Evolutionary conservation across 768 basidiomycete genomes (phyloP).

Genomic region (Coprinellus micaceus): DNA sequence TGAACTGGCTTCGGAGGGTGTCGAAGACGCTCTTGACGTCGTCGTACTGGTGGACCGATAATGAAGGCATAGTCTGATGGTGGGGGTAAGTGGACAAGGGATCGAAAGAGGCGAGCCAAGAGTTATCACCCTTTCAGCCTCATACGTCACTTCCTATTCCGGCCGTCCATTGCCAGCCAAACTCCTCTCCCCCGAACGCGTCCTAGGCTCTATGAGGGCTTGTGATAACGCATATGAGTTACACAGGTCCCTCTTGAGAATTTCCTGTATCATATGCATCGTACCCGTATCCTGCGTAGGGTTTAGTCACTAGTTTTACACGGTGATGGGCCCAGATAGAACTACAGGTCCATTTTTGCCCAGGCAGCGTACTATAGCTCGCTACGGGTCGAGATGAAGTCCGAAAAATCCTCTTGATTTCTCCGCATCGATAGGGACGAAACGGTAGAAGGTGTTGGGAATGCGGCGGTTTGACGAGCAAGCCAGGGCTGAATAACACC

Average conservation of each 20-base stretch:
- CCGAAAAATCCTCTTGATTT: neutral
- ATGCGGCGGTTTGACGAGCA: neutral
- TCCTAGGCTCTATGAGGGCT: neutral
- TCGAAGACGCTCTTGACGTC: conserved; percentile 52
- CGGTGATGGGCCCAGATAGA: neutral
- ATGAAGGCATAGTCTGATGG: conserved; percentile 36
- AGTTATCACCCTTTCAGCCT: conserved; percentile 6
- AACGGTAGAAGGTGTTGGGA: neutral
- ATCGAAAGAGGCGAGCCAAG: neutral
- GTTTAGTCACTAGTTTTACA: neutral
- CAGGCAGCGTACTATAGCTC: neutral
- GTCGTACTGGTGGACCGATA: conserved; percentile 39
- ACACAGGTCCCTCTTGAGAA: no score
- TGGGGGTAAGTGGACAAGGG: conserved; percentile 10
- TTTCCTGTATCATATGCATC: no score
- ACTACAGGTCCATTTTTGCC: neutral
- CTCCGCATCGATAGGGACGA: neutral
- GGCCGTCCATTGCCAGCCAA: conserved; percentile 10
- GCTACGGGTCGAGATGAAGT: neutral
- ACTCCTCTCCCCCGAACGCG: neutral
- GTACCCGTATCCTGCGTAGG: no score
- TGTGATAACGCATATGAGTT: no score
- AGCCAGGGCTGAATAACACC: neutral
- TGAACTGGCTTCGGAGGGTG: conserved; percentile 70
- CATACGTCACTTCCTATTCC: conserved; percentile 36